Conservation (phyloP, 768 basidiomycete genomes). For the Tulasnella sp. region DNA sequence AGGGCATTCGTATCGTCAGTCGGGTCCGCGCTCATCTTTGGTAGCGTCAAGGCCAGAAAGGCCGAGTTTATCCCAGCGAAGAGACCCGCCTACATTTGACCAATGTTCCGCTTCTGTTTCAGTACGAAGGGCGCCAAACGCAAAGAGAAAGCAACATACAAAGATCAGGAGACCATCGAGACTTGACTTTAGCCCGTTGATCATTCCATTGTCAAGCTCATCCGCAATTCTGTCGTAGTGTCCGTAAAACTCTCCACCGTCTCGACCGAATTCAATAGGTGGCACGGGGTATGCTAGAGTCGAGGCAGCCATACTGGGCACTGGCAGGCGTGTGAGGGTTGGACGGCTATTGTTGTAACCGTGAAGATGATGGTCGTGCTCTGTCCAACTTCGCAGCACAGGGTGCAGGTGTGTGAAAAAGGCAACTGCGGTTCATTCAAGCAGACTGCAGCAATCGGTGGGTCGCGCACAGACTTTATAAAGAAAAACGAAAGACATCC, state of each 20-base stretch:
- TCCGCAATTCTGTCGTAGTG: conserved; percentile 1
- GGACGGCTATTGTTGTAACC: background rate
- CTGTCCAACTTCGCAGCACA: background rate
- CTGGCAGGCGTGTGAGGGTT: background rate
- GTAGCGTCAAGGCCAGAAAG: background rate
- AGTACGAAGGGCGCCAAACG: background rate
- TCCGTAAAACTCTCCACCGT: background rate
- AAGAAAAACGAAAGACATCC: no score
- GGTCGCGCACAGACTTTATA: no score
- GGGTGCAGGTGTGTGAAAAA: background rate
- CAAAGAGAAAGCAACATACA: background rate
- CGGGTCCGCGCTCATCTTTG: conserved; percentile 7
- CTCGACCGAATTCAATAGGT: background rate
- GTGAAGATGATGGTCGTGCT: background rate
- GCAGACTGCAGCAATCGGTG: no score
- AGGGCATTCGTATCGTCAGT: conserved; percentile 5
- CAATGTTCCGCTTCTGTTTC: background rate
- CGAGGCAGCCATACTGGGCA: background rate
- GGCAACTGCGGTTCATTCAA: no score
- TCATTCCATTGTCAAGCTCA: background rate
- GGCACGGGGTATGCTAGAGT: background rate
- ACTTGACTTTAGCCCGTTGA: background rate
- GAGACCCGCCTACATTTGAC: background rate
- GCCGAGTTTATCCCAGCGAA: background rate
- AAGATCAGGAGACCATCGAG: background rate